Evolutionary conservation across 192 early-diverging fungal genomes (phyloP), one percentile per base, ranked within the genome.

Genomic region (Dimargaris verticillata): DNA sequence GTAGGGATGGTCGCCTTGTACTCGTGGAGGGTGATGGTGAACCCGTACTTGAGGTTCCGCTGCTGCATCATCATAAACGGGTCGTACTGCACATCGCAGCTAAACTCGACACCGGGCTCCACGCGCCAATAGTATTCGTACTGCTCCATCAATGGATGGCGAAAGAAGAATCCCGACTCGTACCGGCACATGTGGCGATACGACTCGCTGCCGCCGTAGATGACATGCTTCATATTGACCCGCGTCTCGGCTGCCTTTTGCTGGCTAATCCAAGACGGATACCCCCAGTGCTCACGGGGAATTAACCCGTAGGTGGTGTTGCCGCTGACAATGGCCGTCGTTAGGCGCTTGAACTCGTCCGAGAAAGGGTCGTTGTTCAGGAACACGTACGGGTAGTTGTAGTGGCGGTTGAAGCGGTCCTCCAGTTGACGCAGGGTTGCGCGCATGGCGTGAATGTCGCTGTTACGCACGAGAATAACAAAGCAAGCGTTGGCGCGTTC

Each of bases 101-200:
- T 72, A 66, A 87, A 92, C 28, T 83, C 65, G 13, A 91, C 89
- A 25, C 75, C 78, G 1, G 89, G 89, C 64, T 92, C 89, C 5
- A 92, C 77, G 25, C 89, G 74, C 88, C 89, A 92, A 73, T 88
- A 92, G 64, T 77, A 92, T 24, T 88, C 83, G 64, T 76, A 87
- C 61, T 82, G 60, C 22, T 74, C 65, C 53, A 84, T 70, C 5
- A 91, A 68, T 33, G 80, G 80, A 61, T 91, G 87, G 18, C 78
- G 70, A 63, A 75, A 88, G 60, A 91, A 86, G 62, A 83, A 91
- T 18, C 88, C 88, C 17, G 85, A 87, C 53, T 85, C 72, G 53
- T 69, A 85, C 52, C 79, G 68, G 44, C 79, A 86, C 83, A 86
- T 84, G 64, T 85, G 81, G 41, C 82, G 73, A 64, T 86, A 86